phyloP scores from a whole-genome alignment of 345 rosid species.

The Populus nigra region DNA sequence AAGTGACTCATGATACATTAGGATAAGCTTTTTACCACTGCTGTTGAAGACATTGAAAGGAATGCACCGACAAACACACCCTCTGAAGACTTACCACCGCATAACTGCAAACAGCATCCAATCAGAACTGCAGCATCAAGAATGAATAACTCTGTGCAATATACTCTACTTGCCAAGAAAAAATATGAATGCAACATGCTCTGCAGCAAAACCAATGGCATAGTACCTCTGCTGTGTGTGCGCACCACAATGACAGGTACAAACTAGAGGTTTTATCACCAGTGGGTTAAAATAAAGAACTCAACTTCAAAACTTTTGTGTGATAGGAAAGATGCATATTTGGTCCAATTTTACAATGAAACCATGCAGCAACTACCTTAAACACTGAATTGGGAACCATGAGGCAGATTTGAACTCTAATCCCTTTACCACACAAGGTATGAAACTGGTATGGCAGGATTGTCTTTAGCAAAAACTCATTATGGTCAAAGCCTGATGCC shows the following conservation, averaged over 20 bases:
- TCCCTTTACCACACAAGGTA: background rate
- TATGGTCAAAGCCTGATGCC: background rate
- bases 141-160: background rate
- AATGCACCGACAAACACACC: conserved; percentile 88
- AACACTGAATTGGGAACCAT: background rate
- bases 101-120: conserved; percentile 57
- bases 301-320: background rate
- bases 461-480: background rate
- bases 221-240: background rate
- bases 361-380: background rate
- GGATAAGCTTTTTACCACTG: conserved; percentile 56
- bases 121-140: conserved; percentile 12
- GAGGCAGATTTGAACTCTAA: background rate
- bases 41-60: conserved; percentile 93
- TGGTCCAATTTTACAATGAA: background rate
- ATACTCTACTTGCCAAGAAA: background rate
- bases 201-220: conserved; percentile 3
- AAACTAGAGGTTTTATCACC: background rate
- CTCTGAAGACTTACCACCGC: conserved; percentile 87
- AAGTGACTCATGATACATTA: background rate
- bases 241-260: background rate
- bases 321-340: background rate
- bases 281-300: background rate
- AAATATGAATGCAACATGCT: background rate
- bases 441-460: background rate